Base-by-base conservation (phyloP, 306 rosid species). In the Oemleria cerasiformis region DNA sequence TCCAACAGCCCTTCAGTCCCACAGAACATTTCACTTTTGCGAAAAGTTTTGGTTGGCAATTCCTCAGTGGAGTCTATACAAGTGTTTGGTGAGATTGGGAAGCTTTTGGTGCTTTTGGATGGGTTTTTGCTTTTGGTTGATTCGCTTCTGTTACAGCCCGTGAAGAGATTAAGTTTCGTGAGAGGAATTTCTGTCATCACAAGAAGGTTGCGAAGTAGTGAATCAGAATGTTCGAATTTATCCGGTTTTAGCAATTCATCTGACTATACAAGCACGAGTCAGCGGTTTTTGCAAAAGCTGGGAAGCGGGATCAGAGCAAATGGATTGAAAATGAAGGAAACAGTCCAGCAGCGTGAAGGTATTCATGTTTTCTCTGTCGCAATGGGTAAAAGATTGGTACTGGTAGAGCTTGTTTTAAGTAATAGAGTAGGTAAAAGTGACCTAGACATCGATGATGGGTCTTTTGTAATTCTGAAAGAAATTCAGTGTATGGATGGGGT, bases 401-500 rank as follows among this genome's bases (percentile, higher is more conserved):
- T 94, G 56, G 82, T 81, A 15, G 97, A 91, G 86, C 82, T 87
- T 81, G 87, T 87, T 75, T 77, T 82, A 51, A 86, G 82, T 61
- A 73, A 68, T 74, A 85, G 70, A 77, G 62, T 73, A 50, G 87
- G 83, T 56, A 82, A 77, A 76, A 81, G 73, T 76, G 96, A 88
- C 21, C 78, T 61, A 53, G 90, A 86, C 48, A 50, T 55, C 4
- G 78, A 73, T 64, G 88, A 61, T 56, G 96, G 84, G 21, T 73
- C 87, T 64, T 73, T 89, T 55, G 84, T 84, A 64, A 80, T 91
- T 75, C 83, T 94, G 73, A 91, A 88, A 58, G 97, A 91, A 85
- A 74, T 91, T 85, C 97, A 82, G 72, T 85, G 89, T 68, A 84
- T 83, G 49, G 97, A 94, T 80, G 98, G 92, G 59, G 83, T 87